A percentile compares a stretch with the other conserved stretches of the same genome.
Evolutionary conservation across 2,329 filamentous ascomycete genomes (phyloP).

Genomic region (Aspergillus intermedius): DNA sequence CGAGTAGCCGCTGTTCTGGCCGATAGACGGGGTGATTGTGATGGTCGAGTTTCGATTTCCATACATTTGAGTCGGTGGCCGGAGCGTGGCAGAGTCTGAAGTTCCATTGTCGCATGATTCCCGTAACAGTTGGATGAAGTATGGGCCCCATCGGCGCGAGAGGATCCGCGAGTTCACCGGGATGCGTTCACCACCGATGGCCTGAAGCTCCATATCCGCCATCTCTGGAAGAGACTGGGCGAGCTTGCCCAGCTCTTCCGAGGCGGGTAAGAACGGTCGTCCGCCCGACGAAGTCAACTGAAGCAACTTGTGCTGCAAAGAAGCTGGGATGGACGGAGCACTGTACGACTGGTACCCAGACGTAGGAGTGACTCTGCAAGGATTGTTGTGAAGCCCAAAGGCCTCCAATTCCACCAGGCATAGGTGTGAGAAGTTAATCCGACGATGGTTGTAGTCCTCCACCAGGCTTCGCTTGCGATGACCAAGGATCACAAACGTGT

Average conservation of each 20-base stretch:
- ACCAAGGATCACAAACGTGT: conserved; percentile 91
- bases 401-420: conserved; percentile 96
- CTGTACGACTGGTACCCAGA: conserved; percentile 83
- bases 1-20: conserved; percentile 36
- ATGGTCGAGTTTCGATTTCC: conserved; percentile 70
- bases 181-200: conserved; percentile 82
- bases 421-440: conserved; percentile 94
- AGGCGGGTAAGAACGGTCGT: conserved; percentile 66
- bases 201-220: conserved; percentile 93
- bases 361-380: conserved; percentile 67
- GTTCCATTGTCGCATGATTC: conserved; percentile 70
- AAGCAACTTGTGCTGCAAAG: conserved; percentile 44
- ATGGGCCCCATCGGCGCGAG: conserved; percentile 84
- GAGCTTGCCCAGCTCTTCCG: conserved; percentile 78
- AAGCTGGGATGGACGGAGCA: conserved; percentile 56
- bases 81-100: conserved; percentile 65
- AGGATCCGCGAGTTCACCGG: conserved; percentile 89
- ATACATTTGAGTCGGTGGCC: conserved; percentile 54
- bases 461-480: conserved; percentile 90
- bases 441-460: conserved; percentile 95
- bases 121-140: conserved; percentile 84
- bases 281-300: conserved; percentile 65
- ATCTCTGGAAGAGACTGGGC: conserved; percentile 76
- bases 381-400: conserved; percentile 95
- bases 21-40: conserved; percentile 65